Evolutionary conservation across 441 rosid genomes (phyloP).

Genomic region (Francoa sonchifolia): DNA sequence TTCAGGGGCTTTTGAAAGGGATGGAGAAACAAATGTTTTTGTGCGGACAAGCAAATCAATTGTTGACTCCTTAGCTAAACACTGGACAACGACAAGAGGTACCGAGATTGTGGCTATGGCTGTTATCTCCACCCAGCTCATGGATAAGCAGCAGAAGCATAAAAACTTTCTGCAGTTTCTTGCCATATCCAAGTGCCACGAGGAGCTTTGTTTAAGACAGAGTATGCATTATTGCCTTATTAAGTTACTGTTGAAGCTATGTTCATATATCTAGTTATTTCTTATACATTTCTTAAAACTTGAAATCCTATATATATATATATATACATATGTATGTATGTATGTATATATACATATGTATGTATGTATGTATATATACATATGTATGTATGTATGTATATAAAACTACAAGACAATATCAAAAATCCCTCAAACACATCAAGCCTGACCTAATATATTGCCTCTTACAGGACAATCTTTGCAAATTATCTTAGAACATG

Average conservation of each 20-base stretch:
- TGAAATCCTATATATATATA: too few species aligned
- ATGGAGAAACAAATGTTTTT: constrained; percentile 76
- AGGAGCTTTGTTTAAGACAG: constrained; percentile 73
- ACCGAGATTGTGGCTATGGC: constrained; percentile 81
- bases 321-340: too few species aligned
- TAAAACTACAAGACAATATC: too few species aligned
- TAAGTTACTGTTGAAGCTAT: constrained; percentile 7
- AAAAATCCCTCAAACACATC: not conserved
- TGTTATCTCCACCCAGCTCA: constrained; percentile 56
- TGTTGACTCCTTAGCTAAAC: constrained; percentile 90
- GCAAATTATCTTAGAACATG: constrained; percentile 77
- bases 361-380: not conserved
- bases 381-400: too few species aligned
- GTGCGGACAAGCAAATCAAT: constrained; percentile 75
- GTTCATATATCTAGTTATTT: not conserved
- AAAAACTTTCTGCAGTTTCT: constrained; percentile 77
- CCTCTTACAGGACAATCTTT: constrained; percentile 58
- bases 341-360: too few species aligned
- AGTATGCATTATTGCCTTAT: constrained; percentile 34
- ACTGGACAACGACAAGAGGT: constrained; percentile 98
- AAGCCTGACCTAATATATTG: constrained; percentile 9
- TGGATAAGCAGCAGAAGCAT: constrained; percentile 90
- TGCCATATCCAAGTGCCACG: constrained; percentile 94
- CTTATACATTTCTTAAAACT: not conserved
- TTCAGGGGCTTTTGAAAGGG: constrained; percentile 87